Conservation (phyloP, 495 filamentous ascomycete species). For the Annulohypoxylon maeteangense region DNA sequence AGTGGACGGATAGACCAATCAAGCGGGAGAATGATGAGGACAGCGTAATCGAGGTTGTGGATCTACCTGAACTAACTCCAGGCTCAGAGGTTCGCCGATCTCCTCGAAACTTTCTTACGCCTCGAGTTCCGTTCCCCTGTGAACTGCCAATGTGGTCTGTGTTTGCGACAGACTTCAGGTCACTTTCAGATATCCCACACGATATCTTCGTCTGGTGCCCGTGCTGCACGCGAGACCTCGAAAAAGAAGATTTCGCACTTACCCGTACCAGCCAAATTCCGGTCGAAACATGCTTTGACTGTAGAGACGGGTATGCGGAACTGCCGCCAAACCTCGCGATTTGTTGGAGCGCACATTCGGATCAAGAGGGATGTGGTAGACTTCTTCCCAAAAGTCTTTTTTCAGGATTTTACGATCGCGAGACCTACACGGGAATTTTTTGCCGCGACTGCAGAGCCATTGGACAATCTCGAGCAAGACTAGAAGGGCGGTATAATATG, state of each 20-base stretch:
- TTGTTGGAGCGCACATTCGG: constrained; percentile 16
- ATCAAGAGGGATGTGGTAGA: constrained; percentile 27
- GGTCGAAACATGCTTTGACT: constrained; percentile 26
- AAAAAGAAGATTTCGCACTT: background rate
- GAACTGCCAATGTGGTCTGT: constrained; percentile 2
- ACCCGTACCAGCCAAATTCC: background rate
- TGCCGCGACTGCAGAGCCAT: constrained; percentile 29
- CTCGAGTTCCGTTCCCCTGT: constrained; percentile 14
- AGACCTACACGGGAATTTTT: constrained; percentile 14
- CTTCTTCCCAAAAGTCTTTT: constrained; percentile 13
- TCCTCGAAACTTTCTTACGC: background rate
- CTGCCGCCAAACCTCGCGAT: background rate
- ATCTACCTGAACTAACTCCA: background rate
- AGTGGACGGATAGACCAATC: background rate
- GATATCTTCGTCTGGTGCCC: constrained; percentile 21
- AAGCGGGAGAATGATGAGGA: background rate
- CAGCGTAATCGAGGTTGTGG: background rate
- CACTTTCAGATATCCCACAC: background rate
- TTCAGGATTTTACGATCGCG: background rate
- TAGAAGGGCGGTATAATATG: constrained; percentile 15
- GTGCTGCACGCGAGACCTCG: constrained; percentile 4
- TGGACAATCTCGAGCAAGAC: constrained; percentile 10
- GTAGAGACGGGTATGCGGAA: background rate
- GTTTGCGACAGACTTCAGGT: constrained; percentile 27
- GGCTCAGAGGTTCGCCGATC: constrained; percentile 15